A percentile compares a stretch with the other conserved stretches of the same genome.
These are phyloP conservation scores for Acidomyces sp. DNA, from an alignment of 495 filamentous ascomycete species.

Conservation along the genomic window DNA sequence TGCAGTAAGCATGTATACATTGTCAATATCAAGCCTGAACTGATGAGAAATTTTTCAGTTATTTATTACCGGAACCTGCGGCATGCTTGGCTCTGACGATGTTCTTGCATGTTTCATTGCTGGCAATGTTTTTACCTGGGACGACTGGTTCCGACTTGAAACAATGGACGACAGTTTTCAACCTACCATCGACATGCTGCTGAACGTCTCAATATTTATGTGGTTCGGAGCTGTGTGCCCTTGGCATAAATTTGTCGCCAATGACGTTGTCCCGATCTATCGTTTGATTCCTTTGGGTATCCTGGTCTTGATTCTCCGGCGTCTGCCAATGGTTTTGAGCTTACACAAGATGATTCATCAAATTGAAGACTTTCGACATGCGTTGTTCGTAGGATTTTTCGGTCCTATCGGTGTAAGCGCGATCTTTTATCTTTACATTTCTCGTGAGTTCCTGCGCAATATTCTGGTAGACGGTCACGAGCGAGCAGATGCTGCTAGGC, in stretches of 20 bases:
- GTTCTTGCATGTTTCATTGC: conserved; percentile 89
- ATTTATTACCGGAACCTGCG: conserved; percentile 77
- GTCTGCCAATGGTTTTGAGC: conserved; percentile 61
- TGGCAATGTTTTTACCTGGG: conserved; percentile 81
- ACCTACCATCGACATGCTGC: conserved; percentile 77
- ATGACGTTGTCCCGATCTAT: conserved; percentile 60
- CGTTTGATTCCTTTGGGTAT: conserved; percentile 67
- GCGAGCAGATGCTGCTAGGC: conserved; percentile 50
- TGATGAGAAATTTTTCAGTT: conserved; percentile 27
- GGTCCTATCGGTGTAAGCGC: conserved; percentile 90
- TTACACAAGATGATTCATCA: conserved; percentile 68
- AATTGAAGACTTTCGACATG: conserved; percentile 59
- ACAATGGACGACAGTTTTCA: conserved; percentile 82
- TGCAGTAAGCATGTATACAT: conserved; percentile 38
- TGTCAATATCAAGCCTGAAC: background rate
- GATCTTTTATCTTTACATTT: conserved; percentile 70
- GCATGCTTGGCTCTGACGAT: conserved; percentile 83
- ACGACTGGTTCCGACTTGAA: conserved; percentile 85
- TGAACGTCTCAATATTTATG: conserved; percentile 77
- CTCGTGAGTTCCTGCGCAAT: conserved; percentile 49
- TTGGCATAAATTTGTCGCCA: conserved; percentile 57
- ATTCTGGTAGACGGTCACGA: conserved; percentile 43
- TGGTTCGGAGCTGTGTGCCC: conserved; percentile 87
- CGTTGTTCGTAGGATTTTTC: conserved; percentile 81
- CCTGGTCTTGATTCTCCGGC: conserved; percentile 66